Evolutionary conservation across 1,139 yeast genomes (phyloP), one percentile per base, ranked within the genome.

Genomic region (Ogataea hybrid): DNA sequence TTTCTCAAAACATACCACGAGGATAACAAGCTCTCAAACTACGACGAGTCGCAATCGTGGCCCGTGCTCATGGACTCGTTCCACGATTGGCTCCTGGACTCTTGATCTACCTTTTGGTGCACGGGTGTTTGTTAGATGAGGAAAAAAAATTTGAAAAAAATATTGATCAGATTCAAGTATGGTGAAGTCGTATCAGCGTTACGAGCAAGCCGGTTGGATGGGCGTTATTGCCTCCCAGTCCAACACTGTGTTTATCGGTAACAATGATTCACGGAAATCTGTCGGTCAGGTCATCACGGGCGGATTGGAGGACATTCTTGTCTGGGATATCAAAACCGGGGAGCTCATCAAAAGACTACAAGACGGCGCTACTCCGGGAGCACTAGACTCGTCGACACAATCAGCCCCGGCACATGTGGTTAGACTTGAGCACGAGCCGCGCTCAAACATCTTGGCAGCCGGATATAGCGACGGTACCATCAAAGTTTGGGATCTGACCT

Each of bases 121-220:
- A 31, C 15, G 27, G 39, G 16, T 34, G 39, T 34, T 14, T 6
- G n/a, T 6, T 28, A 16, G 18, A 11, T 17, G 17, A 22, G 28
- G n/a, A 35, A 39, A 42, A 42, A 42, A 43, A 39, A 22, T 37
- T 36, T 32, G 18, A 39, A 31, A 31, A 42, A 35, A 37, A 15
- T 33, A 28, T 33, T 25, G 37, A 31, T 27, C 36, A 41, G 37
- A 25, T 17, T 22, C 25, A 36, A 39, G 8, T 23, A 92, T 92
- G 98, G 98, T 92, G 47, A 87, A 88, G 61, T 88, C 97, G 14
- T 92, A 92, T 64, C 87, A 84, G 56, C 80, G 97, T 61, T 92
- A 84, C 63, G 97, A 92, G 65, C 96, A 87, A 57, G 79, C 77
- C 39, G 68, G 77, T 42, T 73, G 80, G 30, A 88, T 90, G 67